Percentiles rank a stretch among this genome's conserved stretches.
Conservation (phyloP, 305 asterid species). For the Ruellia speciosa region DNA sequence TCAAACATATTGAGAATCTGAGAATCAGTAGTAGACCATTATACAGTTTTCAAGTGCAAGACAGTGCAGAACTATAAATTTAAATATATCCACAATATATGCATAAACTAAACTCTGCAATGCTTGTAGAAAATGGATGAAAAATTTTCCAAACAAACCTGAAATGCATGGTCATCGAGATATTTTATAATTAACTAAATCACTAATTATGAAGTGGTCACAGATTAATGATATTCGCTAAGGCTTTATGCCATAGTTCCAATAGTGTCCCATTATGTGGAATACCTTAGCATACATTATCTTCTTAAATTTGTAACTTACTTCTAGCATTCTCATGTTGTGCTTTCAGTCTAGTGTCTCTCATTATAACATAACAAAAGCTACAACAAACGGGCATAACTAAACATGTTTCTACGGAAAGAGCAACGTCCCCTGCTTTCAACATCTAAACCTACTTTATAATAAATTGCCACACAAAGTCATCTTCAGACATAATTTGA, state of each 20-base stretch:
- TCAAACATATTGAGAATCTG: no score
- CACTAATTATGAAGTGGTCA: neutral
- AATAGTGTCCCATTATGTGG: neutral
- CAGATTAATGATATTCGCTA: neutral
- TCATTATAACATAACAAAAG: neutral
- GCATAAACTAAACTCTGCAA: neutral
- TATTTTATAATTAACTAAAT: no score
- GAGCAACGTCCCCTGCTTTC: neutral
- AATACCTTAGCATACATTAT: neutral
- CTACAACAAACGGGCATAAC: neutral
- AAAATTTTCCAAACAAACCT: neutral
- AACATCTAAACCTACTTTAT: neutral
- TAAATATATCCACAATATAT: no score
- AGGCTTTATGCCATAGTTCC: neutral
- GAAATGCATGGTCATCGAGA: neutral
- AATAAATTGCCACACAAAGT: constrained; percentile 9
- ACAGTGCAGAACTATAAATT: no score
- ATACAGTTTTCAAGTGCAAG: no score
- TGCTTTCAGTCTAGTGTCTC: neutral
- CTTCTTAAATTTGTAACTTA: neutral
- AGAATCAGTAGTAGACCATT: no score
- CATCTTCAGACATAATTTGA: neutral
- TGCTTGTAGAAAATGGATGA: neutral
- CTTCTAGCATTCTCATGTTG: neutral
- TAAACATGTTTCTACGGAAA: neutral